Base-by-base conservation (phyloP, 2,329 filamentous ascomycete species). In the Teratosphaeria gauchensis region DNA sequence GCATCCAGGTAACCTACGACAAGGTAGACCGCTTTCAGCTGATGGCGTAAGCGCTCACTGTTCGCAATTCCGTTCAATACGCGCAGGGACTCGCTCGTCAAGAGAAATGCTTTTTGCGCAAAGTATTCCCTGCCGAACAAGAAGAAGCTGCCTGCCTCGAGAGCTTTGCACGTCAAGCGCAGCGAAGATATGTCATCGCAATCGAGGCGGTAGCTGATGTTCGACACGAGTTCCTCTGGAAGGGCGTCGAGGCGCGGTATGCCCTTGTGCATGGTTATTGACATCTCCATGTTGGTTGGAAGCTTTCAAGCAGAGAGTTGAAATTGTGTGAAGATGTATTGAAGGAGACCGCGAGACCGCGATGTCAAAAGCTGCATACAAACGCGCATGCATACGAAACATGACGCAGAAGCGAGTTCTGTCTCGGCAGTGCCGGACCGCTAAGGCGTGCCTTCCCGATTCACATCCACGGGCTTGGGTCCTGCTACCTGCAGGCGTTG, bases 41-140 rank as follows among this genome's bases (percentile, higher is more conserved):
- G 66, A 4, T 56, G 55, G 32, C 61, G 48, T 16, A 71, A 58
- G 48, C 63, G 66, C 9, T 58, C 54, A 59, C 61, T 63, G 6
- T 61, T 57, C 16, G 68, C 60, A 55, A 71, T 71, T 46, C 58
- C 59, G 19, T 61, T 52, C 8, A 71, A 61, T 9, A 64, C 60
- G 24, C 63, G 62, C 31, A 71, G 59, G 53, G 65, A 67, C 19
- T 65, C 63, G 42, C 62, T 64, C 19, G 59, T 64, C 61, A 68
- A 58, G 52, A 67, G 61, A 60, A 69, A 65, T 60, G 58, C 57
- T 52, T 68, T 69, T 7, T 51, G 46, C 11, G 53, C 35, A 54
- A 69, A 67, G 61, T 65, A 65, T 46, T 69, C 66, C 9, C 59
- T 67, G 11, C 65, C 66, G 55, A 69, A 71, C 14, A 67, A 64